These are phyloP conservation scores for Eleusine coracana DNA, from an alignment of 176 grass and related monocot genomes.

Conservation along the genomic window DNA sequence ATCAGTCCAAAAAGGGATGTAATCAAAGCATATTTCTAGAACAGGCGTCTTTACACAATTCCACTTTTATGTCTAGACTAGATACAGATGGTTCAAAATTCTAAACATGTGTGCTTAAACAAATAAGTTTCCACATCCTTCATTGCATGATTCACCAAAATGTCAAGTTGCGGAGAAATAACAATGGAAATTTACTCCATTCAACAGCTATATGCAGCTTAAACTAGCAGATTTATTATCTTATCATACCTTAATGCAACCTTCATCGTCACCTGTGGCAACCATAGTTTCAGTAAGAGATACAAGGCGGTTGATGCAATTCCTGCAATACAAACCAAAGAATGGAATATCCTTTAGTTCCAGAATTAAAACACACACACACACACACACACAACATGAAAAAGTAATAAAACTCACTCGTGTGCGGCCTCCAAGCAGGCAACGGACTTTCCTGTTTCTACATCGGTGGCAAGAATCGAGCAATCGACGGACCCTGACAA, in stretches of 20 bases:
- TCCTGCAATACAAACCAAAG: slow-evolving; percentile 47
- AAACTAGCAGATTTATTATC: neutral
- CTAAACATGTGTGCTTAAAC: neutral
- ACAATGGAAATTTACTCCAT: neutral
- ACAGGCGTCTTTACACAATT: neutral
- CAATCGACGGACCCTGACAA: slow-evolving; percentile 74
- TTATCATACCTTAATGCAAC: slow-evolving; percentile 83
- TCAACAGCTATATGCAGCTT: slow-evolving; percentile 13
- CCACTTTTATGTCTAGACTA: neutral
- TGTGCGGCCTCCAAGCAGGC: slow-evolving; percentile 77
- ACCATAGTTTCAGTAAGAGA: slow-evolving; percentile 85
- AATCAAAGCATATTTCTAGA: neutral
- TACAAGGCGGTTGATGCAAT: slow-evolving; percentile 74
- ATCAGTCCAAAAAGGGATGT: neutral
- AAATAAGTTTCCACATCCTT: slow-evolving; percentile 1
- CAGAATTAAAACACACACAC: neutral
- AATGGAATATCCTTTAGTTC: slow-evolving; percentile 25
- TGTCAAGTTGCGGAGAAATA: neutral
- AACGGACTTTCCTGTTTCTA: slow-evolving; percentile 70
- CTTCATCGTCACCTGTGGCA: slow-evolving; percentile 90
- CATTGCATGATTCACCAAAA: slow-evolving; percentile 5
- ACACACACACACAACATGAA: neutral
- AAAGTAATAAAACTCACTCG: slow-evolving; percentile 47
- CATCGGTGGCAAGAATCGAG: slow-evolving; percentile 74
- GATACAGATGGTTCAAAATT: neutral